Evolutionary conservation across 345 rosid genomes (phyloP), one percentile per base, ranked within the genome.

Genomic region (Citrus inodora): DNA sequence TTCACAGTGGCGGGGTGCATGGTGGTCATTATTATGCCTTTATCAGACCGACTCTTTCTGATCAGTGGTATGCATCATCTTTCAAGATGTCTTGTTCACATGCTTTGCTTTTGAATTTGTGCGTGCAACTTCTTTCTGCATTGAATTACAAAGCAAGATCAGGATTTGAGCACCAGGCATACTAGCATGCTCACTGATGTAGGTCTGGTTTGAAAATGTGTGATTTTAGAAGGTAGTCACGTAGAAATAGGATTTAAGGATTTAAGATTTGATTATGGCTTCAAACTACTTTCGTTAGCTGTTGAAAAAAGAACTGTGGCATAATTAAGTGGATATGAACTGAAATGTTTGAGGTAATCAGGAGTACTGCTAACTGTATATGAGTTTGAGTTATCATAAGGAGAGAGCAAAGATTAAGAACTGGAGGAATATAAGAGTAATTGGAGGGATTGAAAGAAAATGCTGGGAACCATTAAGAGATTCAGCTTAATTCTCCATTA

Each of bases 21-120:
- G 97, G 97, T 79, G 99, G 99, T 71, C 99, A 95, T 82, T 93
- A 95, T 87, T 93, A 93, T 81, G 99, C 99, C n/a, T 95, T 86
- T 85, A 95, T 95, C 82, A 88, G 99, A 84, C 98, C 99, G 38
- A 93, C 98, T 11, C 94, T 95, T 78, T 85, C 97, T 78, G 95
- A 93, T 84, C 95, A 93, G 76, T 95, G 99, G 99, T 95, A 89
- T 75, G 88, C 51, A 33, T 67, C 56, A 24, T 76, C 3, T 76
- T 58, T 30, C 65, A 25, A 61, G 7, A 24, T 58, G 42, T 73
- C 25, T 51, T 30, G 61, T 70, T 78, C 16, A 13, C 51, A 13
- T 46, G 51, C 1, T 16, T 13, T 10, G 51, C 51, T 13, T 3
- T 46, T 46, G 14, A 24, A 56, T 63, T 2, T 35, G 5, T 63